Evolutionary conservation across 176 grass and related monocot genomes (phyloP), one percentile per base, ranked within the genome.

Genomic region (Poa annua): DNA sequence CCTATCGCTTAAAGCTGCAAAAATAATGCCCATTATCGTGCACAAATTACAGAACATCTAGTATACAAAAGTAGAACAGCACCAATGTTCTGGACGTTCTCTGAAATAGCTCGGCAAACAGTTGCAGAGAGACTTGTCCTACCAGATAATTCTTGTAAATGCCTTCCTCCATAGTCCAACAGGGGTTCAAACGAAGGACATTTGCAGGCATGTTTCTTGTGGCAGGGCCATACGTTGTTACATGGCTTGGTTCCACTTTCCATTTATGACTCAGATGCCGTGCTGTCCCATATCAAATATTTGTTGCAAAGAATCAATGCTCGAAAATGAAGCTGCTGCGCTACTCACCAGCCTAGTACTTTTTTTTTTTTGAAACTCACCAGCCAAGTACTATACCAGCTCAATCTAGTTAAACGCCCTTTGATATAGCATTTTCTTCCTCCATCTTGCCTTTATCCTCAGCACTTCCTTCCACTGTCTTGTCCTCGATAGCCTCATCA

Each of bases 371-470:
- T n/a, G n/a, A 29, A 29, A 70, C 69, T 64, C 44, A 61, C 21
- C 49, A 36, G 62, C 45, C 12, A 36, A 71, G 4, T 39, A 81
- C 34, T 62, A 80, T 16, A n/a, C 63, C 78, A 47, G 38, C 56
- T 90, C 84, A 90, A 51, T 66, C 88, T 60, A 79, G 74, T 61
- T 79, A 76, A 56, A 83, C 77, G 16, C 73, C 84, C 64, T 82
- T 78, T 6, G 5, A 6, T 47, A 67, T 21, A 7, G 16, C 49
- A 67, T 79, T 83, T 79, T 64, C 71, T 70, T 82, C 74, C 20
- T 32, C 79, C 5, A 74, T 66, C 19, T 49, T 82, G 36, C 77
- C 64, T 4, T 54, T 77, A 2, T 54, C 29, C 3, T 3, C 21
- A 15, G 10, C 69, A 74, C 66, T 53, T n/a, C 25, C 87, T 22